Evolutionary conservation across 805 yeast genomes (phyloP).

Genomic region (Candida koratica): DNA sequence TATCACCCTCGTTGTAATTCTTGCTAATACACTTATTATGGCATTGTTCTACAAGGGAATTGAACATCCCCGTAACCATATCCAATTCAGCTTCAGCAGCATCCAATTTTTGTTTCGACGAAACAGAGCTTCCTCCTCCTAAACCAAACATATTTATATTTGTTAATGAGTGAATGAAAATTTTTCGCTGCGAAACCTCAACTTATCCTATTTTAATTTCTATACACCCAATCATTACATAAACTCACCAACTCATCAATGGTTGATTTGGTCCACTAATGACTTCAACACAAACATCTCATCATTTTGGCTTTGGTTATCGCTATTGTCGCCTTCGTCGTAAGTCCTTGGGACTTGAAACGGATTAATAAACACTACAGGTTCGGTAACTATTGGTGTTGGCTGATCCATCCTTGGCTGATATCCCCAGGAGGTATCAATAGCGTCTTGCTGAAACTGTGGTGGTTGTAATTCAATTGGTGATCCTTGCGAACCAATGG

Average conservation of each 20-base stretch:
- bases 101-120: constrained; percentile 70
- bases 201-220: background rate
- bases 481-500: constrained; percentile 5
- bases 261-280: constrained; percentile 40
- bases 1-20: constrained; percentile 65
- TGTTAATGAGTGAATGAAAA: constrained; percentile 1
- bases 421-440: background rate
- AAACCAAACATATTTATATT: constrained; percentile 61
- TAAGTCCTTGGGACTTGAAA: constrained; percentile 5
- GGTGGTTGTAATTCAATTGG: constrained; percentile 7
- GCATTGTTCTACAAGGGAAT: constrained; percentile 83
- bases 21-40: constrained; percentile 77
- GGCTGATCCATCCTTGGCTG: no score
- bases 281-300: constrained; percentile 35
- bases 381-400: no score
- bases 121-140: constrained; percentile 70
- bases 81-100: constrained; percentile 98
- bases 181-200: constrained; percentile 1
- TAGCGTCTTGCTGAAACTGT: background rate
- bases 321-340: background rate
- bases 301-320: background rate
- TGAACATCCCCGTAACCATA: constrained; percentile 97
- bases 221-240: background rate
- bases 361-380: constrained; percentile 1
- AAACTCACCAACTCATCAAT: constrained; percentile 18